These are phyloP conservation scores for Gaertneriomyces semiglobifer DNA, from an alignment of 192 early-diverging fungal species.

Conservation along the genomic window DNA sequence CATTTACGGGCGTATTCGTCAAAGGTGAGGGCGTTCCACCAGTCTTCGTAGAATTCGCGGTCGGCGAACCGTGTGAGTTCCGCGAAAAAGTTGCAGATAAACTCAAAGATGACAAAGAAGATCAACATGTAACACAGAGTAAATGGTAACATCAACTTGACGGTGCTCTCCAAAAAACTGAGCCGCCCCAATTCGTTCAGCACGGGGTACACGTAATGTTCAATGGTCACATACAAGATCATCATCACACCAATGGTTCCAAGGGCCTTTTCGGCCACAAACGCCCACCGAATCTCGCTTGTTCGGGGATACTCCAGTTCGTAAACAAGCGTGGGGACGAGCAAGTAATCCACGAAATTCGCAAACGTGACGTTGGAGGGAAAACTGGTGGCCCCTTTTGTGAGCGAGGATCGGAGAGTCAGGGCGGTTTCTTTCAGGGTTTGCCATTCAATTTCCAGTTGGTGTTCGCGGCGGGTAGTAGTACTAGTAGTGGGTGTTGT, in stretches of 20 bases:
- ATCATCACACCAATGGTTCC: slow-evolving; percentile 77
- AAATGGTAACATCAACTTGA: slow-evolving; percentile 80
- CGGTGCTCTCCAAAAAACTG: slow-evolving; percentile 55
- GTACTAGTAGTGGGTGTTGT: not conserved
- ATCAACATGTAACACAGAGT: slow-evolving; percentile 87
- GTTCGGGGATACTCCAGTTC: slow-evolving; percentile 91
- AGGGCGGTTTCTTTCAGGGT: slow-evolving; percentile 9
- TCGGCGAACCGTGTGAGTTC: slow-evolving; percentile 94
- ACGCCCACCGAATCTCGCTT: slow-evolving; percentile 74
- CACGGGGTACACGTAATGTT: slow-evolving; percentile 82
- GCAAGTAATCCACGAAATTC: slow-evolving; percentile 85
- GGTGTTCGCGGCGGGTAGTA: not conserved
- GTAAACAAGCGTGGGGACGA: slow-evolving; percentile 89
- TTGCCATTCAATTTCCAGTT: slow-evolving; percentile 17
- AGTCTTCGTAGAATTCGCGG: slow-evolving; percentile 97
- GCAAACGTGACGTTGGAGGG: slow-evolving; percentile 75
- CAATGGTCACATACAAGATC: slow-evolving; percentile 79
- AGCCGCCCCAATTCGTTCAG: slow-evolving; percentile 55
- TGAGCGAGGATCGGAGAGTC: slow-evolving; percentile 23
- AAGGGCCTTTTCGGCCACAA: slow-evolving; percentile 79
- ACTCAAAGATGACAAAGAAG: slow-evolving; percentile 96
- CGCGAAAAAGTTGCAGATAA: slow-evolving; percentile 93
- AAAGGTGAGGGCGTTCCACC: slow-evolving; percentile 89
- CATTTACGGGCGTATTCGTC: slow-evolving; percentile 96
- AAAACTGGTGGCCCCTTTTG: slow-evolving; percentile 38